Conservation (phyloP, 139 green algal genomes). For the Trebouxia sp. region DNA sequence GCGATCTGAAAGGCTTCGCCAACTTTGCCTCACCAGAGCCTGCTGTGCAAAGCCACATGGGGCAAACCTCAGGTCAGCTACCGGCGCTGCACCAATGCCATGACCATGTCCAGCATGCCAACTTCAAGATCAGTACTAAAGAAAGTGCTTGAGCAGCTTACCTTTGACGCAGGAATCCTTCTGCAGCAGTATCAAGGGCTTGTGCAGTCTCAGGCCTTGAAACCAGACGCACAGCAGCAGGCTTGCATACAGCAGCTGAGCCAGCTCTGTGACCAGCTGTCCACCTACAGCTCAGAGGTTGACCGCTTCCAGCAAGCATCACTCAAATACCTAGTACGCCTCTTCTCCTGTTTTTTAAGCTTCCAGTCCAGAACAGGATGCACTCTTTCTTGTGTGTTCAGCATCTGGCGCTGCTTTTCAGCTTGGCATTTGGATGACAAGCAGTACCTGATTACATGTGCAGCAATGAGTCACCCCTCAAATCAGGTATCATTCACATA, state of each 20-base stretch:
- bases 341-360: not conserved
- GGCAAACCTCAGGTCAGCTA: no score
- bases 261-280: not conserved
- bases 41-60: no score
- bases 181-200: not conserved
- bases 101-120: no score
- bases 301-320: not conserved
- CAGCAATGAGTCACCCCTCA: not conserved
- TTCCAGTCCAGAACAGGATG: no score
- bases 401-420: not conserved
- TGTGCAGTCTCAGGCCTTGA: not conserved
- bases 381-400: no score
- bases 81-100: no score
- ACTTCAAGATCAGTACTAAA: no score
- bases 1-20: no score
- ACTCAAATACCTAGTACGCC: not conserved
- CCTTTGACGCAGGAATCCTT: not conserved
- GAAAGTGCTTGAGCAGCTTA: no score
- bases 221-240: constrained; percentile 5
- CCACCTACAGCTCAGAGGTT: not conserved
- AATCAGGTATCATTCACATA: not conserved
- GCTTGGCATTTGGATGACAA: not conserved
- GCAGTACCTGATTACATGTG: no score
- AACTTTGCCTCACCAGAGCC: no score
- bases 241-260: constrained; percentile 10